Evolutionary conservation across 768 basidiomycete genomes (phyloP).

Genomic region (Tylopilus balloui): DNA sequence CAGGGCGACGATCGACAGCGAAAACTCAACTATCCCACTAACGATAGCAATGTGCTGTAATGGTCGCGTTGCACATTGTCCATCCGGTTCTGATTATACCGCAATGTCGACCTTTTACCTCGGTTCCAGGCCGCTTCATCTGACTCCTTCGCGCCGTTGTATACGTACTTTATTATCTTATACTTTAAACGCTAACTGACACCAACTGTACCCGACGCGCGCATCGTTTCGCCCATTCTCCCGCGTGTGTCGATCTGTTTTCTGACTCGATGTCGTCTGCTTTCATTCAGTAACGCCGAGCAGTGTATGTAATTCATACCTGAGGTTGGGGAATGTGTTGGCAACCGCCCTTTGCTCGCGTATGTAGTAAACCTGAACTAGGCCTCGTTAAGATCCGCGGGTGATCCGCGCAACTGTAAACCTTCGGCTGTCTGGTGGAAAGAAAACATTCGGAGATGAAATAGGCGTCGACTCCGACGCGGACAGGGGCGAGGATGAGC

Average conservation of each 20-base stretch:
- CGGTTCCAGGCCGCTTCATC: constrained; percentile 16
- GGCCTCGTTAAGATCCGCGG: constrained; percentile 21
- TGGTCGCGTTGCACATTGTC: neutral
- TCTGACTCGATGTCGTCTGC: constrained; percentile 3
- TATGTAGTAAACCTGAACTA: constrained; percentile 9
- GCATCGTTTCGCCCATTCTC: constrained; percentile 4
- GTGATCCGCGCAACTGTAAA: constrained; percentile 25
- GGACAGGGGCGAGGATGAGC: neutral
- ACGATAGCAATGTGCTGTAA: constrained; percentile 10
- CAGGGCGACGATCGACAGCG: constrained; percentile 27
- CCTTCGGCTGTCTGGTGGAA: constrained; percentile 7
- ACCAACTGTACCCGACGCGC: constrained; percentile 14
- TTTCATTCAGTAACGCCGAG: constrained; percentile 8
- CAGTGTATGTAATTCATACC: constrained; percentile 13
- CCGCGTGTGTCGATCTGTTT: constrained; percentile 3
- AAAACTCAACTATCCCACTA: constrained; percentile 13
- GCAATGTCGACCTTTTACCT: constrained; percentile 3
- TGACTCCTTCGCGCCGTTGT: constrained; percentile 13
- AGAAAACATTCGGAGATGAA: constrained; percentile 27
- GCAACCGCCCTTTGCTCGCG: constrained; percentile 8
- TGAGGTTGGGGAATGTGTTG: constrained; percentile 1
- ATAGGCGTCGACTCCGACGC: constrained; percentile 23
- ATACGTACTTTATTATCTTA: constrained; percentile 32
- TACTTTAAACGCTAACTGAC: constrained; percentile 29
- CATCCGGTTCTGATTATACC: constrained; percentile 9